Percentiles rank a stretch among this genome's conserved stretches.
Conservation (phyloP, 257 asterid species). For the Haberlea rhodopensis region DNA sequence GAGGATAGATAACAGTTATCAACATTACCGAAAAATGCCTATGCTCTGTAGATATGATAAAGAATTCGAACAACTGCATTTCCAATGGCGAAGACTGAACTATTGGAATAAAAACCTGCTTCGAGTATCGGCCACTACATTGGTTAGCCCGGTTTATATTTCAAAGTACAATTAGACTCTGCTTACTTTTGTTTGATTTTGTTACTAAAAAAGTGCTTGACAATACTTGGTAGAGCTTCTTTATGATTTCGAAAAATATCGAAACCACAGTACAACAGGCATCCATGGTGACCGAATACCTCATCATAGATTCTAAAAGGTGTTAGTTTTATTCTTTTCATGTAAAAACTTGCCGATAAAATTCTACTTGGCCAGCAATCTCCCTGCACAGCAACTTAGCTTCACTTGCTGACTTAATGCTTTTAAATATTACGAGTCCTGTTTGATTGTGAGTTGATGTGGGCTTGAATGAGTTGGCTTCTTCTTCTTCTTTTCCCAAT, state of each 20-base stretch:
- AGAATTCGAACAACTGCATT: background rate
- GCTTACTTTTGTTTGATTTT: too few species aligned
- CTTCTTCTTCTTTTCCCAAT: slow-evolving; percentile 65
- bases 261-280: slow-evolving; percentile 18
- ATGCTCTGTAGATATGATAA: background rate
- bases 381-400: slow-evolving; percentile 82
- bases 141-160: too few species aligned
- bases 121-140: too few species aligned
- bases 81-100: too few species aligned
- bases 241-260: background rate
- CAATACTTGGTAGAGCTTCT: too few species aligned
- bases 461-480: slow-evolving; percentile 61
- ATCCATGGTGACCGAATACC: slow-evolving; percentile 15
- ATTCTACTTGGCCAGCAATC: slow-evolving; percentile 77
- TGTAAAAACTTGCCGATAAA: slow-evolving; percentile 30
- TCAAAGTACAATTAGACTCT: too few species aligned
- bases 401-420: slow-evolving; percentile 69
- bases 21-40: background rate
- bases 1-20: background rate
- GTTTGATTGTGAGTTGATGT: slow-evolving; percentile 64
- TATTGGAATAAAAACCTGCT: too few species aligned
- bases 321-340: background rate
- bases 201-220: too few species aligned
- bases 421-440: slow-evolving; percentile 64
- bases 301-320: slow-evolving; percentile 15